Conservation (phyloP, 192 early-diverging fungal genomes). For the Podila minutissima region DNA sequence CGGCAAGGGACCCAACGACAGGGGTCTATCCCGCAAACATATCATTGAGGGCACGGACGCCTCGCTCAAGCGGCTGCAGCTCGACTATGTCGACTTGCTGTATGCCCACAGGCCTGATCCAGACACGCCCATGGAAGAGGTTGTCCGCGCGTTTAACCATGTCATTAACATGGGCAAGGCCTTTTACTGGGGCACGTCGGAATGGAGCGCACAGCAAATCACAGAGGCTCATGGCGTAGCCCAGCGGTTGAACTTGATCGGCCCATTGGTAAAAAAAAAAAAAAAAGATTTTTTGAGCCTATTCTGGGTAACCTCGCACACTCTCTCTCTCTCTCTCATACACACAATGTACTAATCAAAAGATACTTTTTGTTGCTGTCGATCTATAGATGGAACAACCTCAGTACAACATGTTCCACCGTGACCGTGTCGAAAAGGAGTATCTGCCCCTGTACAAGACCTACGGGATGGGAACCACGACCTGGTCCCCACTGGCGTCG, state of each 20-base stretch:
- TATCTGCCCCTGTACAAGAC: slow-evolving; percentile 77
- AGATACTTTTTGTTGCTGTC: too few species aligned
- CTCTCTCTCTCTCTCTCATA: not conserved
- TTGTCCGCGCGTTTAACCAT: slow-evolving; percentile 85
- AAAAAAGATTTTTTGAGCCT: not conserved
- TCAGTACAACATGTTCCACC: slow-evolving; percentile 89
- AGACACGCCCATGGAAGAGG: slow-evolving; percentile 86
- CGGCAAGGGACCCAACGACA: slow-evolving; percentile 80
- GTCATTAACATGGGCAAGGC: slow-evolving; percentile 83
- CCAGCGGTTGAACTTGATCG: slow-evolving; percentile 70
- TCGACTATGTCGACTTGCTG: slow-evolving; percentile 82
- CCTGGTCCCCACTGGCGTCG: slow-evolving; percentile 74
- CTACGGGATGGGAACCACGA: slow-evolving; percentile 74
- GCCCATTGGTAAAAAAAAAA: slow-evolving; percentile 60
- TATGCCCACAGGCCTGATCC: slow-evolving; percentile 85
- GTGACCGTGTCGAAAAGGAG: slow-evolving; percentile 80
- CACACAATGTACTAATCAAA: not conserved
- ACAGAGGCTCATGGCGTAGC: slow-evolving; percentile 79
- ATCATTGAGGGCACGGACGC: slow-evolving; percentile 83
- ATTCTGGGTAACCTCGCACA: not conserved
- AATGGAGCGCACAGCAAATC: slow-evolving; percentile 85
- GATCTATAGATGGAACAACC: slow-evolving; percentile 67
- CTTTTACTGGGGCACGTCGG: slow-evolving; percentile 87
- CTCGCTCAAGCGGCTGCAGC: slow-evolving; percentile 72
- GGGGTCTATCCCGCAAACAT: slow-evolving; percentile 86